phyloP scores from a whole-genome alignment of 345 rosid species.

The Turnera subulata region DNA sequence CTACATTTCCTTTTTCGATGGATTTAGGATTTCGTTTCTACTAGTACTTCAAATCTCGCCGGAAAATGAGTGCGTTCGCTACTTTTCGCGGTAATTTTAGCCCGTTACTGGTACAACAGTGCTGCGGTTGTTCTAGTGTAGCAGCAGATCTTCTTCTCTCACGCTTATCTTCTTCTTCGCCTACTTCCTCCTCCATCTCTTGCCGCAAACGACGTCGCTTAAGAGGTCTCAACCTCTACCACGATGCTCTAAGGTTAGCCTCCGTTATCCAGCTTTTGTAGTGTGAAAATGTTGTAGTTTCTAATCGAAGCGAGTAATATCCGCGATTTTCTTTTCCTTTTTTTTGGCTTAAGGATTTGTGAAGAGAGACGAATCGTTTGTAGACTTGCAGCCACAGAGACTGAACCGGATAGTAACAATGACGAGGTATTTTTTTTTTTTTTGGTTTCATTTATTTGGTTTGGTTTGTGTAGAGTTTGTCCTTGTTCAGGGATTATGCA shows the following conservation, averaged over 20 bases:
- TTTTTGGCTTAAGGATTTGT: conserved; percentile 32
- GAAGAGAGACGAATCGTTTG: conserved; percentile 46
- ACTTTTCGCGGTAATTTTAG: conserved; percentile 47
- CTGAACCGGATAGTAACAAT: conserved; percentile 68
- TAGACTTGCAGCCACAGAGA: conserved; percentile 60
- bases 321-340: conserved; percentile 14
- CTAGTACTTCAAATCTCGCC: not conserved
- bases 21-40: conserved; percentile 5
- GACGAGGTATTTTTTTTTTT: conserved; percentile 46
- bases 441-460: not conserved
- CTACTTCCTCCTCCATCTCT: conserved; percentile 36
- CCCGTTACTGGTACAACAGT: conserved; percentile 26
- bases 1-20: not conserved
- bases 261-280: not conserved
- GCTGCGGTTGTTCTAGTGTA: conserved; percentile 40
- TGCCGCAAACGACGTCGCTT: conserved; percentile 16
- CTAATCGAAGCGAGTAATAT: conserved; percentile 5
- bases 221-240: conserved; percentile 24
- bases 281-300: not conserved
- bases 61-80: conserved; percentile 51
- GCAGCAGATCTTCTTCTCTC: conserved; percentile 37
- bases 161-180: conserved; percentile 50
- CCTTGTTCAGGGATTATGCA: no score
- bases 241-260: conserved; percentile 43
- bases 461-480: not conserved